Conservation (phyloP, 345 rosid species). For the Rhodamnia argentea region DNA sequence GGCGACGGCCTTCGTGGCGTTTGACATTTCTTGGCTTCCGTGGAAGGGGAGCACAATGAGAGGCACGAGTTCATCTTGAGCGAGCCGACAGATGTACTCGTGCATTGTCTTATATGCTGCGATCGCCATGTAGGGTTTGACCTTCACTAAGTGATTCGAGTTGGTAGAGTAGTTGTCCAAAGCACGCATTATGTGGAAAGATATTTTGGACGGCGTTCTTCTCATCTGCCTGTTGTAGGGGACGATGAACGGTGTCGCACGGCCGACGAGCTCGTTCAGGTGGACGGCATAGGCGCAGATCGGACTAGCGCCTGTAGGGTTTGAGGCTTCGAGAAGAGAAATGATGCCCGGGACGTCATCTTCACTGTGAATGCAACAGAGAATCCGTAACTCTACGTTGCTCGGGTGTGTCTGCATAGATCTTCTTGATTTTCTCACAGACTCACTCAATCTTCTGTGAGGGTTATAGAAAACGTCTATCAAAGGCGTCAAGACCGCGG, state of each 20-base stretch:
- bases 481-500: constrained; percentile 3
- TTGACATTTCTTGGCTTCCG: background rate
- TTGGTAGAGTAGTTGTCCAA: constrained; percentile 2
- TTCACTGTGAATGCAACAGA: constrained; percentile 19
- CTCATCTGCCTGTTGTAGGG: constrained; percentile 4
- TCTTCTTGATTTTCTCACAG: background rate
- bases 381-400: constrained; percentile 3
- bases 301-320: background rate
- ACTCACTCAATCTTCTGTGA: background rate
- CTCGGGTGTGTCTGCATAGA: background rate
- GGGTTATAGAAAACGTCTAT: constrained; percentile 8
- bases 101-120: constrained; percentile 19
- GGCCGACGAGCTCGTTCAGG: constrained; percentile 12
- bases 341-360: constrained; percentile 14
- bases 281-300: constrained; percentile 6
- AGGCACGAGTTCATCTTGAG: constrained; percentile 4
- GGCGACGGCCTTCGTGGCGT: background rate
- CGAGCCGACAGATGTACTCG: constrained; percentile 17
- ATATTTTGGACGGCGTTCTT: background rate
- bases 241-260: constrained; percentile 5
- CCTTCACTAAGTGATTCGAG: background rate
- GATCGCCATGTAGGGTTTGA: constrained; percentile 6
- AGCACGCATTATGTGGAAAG: constrained; percentile 14
- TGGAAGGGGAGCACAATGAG: constrained; percentile 15
- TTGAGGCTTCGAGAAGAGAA: constrained; percentile 16